Percentiles rank a stretch among this genome's conserved stretches.
Conservation (phyloP, 2,329 filamentous ascomycete species). For the Penicillium sp. region DNA sequence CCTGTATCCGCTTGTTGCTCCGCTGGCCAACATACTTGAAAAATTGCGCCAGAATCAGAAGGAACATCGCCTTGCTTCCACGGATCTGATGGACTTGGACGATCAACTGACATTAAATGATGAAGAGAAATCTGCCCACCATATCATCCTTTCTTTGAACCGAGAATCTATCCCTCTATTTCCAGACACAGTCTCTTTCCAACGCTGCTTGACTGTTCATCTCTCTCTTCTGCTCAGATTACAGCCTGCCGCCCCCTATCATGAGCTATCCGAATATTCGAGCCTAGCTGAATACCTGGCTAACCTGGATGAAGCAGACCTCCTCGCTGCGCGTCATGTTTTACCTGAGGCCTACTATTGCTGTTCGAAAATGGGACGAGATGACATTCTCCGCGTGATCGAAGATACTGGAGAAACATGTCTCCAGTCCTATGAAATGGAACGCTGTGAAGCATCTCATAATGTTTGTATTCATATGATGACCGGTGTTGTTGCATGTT, state of each 20-base stretch:
- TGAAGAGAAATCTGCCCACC: slow-evolving; percentile 21
- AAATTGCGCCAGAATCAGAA: slow-evolving; percentile 24
- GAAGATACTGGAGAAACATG: slow-evolving; percentile 50
- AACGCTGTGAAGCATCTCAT: slow-evolving; percentile 72
- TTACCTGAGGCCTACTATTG: slow-evolving; percentile 31
- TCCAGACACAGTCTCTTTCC: slow-evolving; percentile 35
- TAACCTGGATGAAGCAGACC: slow-evolving; percentile 37
- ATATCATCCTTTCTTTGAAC: slow-evolving; percentile 29
- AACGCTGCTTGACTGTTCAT: slow-evolving; percentile 37
- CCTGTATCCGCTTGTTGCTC: slow-evolving; percentile 27
- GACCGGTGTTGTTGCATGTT: slow-evolving; percentile 61
- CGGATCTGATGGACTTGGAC: slow-evolving; percentile 47
- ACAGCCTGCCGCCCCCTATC: slow-evolving; percentile 5
- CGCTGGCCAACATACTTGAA: slow-evolving; percentile 34
- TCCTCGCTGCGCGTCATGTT: slow-evolving; percentile 36
- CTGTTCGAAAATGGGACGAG: slow-evolving; percentile 29
- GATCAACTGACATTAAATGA: slow-evolving; percentile 32
- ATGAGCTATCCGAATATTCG: not conserved
- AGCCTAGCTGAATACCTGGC: slow-evolving; percentile 38
- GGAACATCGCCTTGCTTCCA: slow-evolving; percentile 6
- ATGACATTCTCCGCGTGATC: slow-evolving; percentile 47
- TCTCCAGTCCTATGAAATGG: slow-evolving; percentile 59
- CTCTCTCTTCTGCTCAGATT: slow-evolving; percentile 31
- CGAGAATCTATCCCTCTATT: slow-evolving; percentile 34
- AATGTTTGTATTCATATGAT: slow-evolving; percentile 68